Conservation (phyloP, 495 filamentous ascomycete genomes). For the Tricharina praecox region DNA sequence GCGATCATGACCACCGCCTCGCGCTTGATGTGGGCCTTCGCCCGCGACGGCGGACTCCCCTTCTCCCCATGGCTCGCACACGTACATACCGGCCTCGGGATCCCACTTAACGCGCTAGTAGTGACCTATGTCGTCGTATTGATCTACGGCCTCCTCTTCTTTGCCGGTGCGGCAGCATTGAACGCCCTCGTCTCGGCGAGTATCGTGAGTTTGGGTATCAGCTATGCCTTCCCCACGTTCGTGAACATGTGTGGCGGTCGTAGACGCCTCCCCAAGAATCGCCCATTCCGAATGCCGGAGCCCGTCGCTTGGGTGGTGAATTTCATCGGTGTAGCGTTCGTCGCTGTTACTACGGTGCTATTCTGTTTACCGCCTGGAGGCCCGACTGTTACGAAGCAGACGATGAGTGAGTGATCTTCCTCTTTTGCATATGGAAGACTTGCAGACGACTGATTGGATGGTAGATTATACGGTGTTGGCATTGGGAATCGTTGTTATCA, state of each 20-base stretch:
- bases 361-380: constrained; percentile 53
- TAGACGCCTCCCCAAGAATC: constrained; percentile 41
- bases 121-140: constrained; percentile 47
- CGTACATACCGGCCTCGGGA: constrained; percentile 44
- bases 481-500: constrained; percentile 54
- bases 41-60: constrained; percentile 55
- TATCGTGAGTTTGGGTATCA: constrained; percentile 52
- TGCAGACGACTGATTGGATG: neutral
- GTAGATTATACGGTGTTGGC: constrained; percentile 1
- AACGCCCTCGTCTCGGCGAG: constrained; percentile 55
- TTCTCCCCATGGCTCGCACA: constrained; percentile 45
- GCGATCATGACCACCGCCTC: constrained; percentile 61
- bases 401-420: neutral
- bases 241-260: constrained; percentile 51
- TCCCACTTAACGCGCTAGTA: constrained; percentile 53
- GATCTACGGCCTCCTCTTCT: constrained; percentile 56
- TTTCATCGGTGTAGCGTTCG: constrained; percentile 47
- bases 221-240: constrained; percentile 54
- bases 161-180: constrained; percentile 51
- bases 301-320: constrained; percentile 46
- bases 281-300: constrained; percentile 44
- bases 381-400: neutral
- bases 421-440: neutral
- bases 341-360: constrained; percentile 50
- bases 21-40: constrained; percentile 64